Evolutionary conservation across 192 early-diverging fungal genomes (phyloP), one percentile per base, ranked within the genome.

Genomic region (Spizellomyces sp.): DNA sequence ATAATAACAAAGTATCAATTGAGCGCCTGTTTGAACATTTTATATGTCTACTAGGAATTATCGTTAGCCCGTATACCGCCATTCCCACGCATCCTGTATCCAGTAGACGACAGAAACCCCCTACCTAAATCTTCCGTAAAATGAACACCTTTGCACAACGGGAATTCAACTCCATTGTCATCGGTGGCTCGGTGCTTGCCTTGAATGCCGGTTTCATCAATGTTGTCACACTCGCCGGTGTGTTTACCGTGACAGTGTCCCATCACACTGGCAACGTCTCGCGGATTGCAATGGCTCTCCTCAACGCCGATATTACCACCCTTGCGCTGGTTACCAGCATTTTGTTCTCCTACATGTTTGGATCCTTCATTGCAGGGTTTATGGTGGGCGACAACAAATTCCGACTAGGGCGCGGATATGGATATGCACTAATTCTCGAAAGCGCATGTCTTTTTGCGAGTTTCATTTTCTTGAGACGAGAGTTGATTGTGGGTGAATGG

Each of bases 141-240:
- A 84, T 85, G 82, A 82, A 85, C 73, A 80, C 78, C 67, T 80
- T 87, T 62, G 80, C 83, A 6, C 63, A 71, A 5, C 67, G 71
- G 54, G 86, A 87, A 63, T 85, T 87, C 64, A 72, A 84, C 75
- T 65, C 82, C 19, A 83, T 87, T 36, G 82, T 87, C 36, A 72
- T 74, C 17, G 86, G 83, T 19, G 77, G 84, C 22, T 77, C 73
- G 15, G 62, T 83, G 46, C 79, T 87, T 45, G 79, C 83, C 45
- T 59, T 69, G 50, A 85, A 83, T 64, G 86, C 86, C 46, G 86
- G 86, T 12, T 87, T 77, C 77, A 87, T 87, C 75, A 87, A 87
- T 76, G 86, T 84, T 42, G 83, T 87, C 10, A 81, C 86, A 7
- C 76, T 87, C 50, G 81, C 81, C 17, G 83, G 86, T 43, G 80